Conservation (phyloP, 2,329 filamentous ascomycete species). For the Stachybotrys chartarum region DNA sequence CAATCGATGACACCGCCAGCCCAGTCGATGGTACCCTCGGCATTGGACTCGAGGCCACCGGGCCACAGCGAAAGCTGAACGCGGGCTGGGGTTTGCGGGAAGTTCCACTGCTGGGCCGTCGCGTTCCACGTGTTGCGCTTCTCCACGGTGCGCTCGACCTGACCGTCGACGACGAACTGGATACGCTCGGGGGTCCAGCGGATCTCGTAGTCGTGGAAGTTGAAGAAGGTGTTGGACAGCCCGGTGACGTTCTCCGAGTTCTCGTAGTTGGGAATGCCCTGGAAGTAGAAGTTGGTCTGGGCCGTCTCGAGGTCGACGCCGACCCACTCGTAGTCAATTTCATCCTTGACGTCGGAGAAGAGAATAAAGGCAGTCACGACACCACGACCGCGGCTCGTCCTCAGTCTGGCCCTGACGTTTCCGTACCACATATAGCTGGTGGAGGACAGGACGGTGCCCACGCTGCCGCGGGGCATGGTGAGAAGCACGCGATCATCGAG, state of each 20-base stretch:
- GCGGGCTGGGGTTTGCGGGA: constrained; percentile 84
- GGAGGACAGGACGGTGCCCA: constrained; percentile 77
- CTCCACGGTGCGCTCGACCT: constrained; percentile 65
- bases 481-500: constrained; percentile 68
- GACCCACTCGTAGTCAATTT: constrained; percentile 96
- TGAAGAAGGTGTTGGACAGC: constrained; percentile 61
- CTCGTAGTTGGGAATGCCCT: constrained; percentile 80
- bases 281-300: constrained; percentile 96
- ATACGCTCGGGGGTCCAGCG: constrained; percentile 85
- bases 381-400: constrained; percentile 75
- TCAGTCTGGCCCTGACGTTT: constrained; percentile 77
- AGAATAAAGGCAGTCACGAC: constrained; percentile 98
- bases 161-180: constrained; percentile 81
- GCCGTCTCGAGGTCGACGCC: constrained; percentile 69
- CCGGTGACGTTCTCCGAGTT: constrained; percentile 64
- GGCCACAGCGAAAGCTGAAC: constrained; percentile 96
- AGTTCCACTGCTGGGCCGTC: constrained; percentile 74
- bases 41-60: constrained; percentile 73
- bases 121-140: constrained; percentile 79
- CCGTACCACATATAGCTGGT: constrained; percentile 97
- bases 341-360: constrained; percentile 91
- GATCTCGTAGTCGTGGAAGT: constrained; percentile 87
- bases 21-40: constrained; percentile 81
- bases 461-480: constrained; percentile 81
- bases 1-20: constrained; percentile 87